Conservation (phyloP, 345 rosid species). For the Eucalyptus erythrocorys region DNA sequence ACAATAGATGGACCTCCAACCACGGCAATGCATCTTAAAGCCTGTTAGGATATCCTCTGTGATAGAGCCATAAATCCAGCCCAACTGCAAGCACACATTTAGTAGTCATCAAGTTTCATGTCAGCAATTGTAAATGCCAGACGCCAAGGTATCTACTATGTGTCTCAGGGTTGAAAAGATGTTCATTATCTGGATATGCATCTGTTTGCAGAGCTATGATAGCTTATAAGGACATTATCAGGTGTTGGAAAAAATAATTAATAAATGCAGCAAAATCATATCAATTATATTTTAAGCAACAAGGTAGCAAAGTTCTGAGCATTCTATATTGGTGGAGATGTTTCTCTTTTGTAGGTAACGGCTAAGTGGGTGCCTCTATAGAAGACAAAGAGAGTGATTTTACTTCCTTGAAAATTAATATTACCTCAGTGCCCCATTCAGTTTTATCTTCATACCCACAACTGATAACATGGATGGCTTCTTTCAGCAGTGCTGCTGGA, state of each 20-base stretch:
- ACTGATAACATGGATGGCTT: constrained; percentile 97
- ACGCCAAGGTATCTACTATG: neutral
- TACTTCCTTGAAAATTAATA: neutral
- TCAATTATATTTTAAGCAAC: neutral
- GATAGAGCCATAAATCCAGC: constrained; percentile 97
- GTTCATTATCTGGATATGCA: neutral
- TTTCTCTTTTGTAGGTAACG: neutral
- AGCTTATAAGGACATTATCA: neutral
- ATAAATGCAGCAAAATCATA: neutral
- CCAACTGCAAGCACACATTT: constrained; percentile 36
- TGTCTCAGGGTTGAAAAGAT: neutral
- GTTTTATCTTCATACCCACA: constrained; percentile 98
- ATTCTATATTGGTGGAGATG: neutral
- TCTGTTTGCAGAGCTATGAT: neutral
- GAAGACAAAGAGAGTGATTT: neutral
- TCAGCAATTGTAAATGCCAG: neutral
- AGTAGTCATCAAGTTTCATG: neutral
- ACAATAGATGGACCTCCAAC: constrained; percentile 97
- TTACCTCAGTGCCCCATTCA: constrained; percentile 97
- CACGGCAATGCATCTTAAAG: constrained; percentile 98
- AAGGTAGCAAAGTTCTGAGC: neutral
- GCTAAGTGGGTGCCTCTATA: neutral
- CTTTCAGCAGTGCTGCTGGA: constrained; percentile 92
- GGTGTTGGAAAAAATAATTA: neutral
- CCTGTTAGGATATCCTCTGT: constrained; percentile 97